Evolutionary conservation across 345 rosid genomes (phyloP).

Genomic region (Eucalyptus coolabah): DNA sequence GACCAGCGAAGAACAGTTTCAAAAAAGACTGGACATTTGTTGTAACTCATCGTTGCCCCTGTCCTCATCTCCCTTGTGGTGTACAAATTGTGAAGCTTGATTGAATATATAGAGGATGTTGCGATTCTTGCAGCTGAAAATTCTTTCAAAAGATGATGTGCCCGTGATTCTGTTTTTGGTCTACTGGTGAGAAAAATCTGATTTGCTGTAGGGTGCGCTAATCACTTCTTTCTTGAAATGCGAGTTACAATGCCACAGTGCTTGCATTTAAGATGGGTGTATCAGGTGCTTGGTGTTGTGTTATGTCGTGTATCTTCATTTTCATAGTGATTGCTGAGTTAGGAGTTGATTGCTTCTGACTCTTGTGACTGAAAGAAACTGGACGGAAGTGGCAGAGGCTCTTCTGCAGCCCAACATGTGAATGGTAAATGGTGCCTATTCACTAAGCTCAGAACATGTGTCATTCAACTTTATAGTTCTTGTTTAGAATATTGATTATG

Average conservation of each 20-base stretch:
- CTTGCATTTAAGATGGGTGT: neutral
- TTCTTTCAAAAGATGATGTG: neutral
- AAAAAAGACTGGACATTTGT: conserved; percentile 47
- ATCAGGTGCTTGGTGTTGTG: neutral
- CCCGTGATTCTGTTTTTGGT: neutral
- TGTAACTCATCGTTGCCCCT: conserved; percentile 56
- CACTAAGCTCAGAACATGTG: neutral
- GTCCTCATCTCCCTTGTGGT: conserved; percentile 43
- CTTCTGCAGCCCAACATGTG: neutral
- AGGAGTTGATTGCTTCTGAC: neutral
- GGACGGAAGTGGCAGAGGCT: neutral
- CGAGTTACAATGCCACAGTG: neutral
- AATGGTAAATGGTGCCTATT: neutral
- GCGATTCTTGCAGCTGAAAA: neutral
- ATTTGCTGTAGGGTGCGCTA: neutral
- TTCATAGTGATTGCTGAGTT: neutral
- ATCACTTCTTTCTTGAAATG: neutral
- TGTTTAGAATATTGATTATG: neutral
- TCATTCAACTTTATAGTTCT: neutral
- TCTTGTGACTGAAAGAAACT: neutral
- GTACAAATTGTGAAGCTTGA: conserved; percentile 18
- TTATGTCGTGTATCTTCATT: neutral
- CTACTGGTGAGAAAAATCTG: neutral
- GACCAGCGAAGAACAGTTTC: conserved; percentile 47
- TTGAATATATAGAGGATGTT: conserved; percentile 3